Conservation (phyloP, 139 green algal genomes). For the Tetraselmis striata region DNA sequence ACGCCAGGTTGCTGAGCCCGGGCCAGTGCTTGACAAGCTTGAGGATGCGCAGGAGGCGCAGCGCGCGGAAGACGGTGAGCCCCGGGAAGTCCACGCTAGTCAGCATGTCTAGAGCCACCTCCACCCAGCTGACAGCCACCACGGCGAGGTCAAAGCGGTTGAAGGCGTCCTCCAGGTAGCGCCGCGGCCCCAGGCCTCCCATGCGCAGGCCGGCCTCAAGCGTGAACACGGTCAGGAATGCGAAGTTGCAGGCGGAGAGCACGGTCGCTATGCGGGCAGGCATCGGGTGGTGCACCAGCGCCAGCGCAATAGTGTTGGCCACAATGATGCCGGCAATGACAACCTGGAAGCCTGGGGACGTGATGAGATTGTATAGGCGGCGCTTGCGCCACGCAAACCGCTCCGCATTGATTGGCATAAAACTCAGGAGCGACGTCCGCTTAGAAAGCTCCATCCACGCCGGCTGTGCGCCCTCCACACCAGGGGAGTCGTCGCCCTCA, state of each 20-base stretch:
- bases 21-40: background rate
- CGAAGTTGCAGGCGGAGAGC: background rate
- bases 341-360: background rate
- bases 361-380: background rate
- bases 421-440: too few species aligned
- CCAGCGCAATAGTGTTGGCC: conserved; percentile 2
- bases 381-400: background rate
- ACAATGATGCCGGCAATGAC: conserved; percentile 1
- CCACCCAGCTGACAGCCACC: conserved; percentile 2
- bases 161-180: conserved; percentile 6
- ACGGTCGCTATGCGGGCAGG: background rate
- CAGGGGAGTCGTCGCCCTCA: background rate
- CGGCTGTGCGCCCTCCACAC: background rate
- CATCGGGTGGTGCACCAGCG: background rate
- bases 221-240: conserved; percentile 1
- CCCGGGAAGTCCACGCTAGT: background rate
- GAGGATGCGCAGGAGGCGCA: conserved; percentile 7
- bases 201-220: conserved; percentile 1
- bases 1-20: background rate
- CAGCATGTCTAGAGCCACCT: background rate
- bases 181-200: background rate
- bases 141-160: conserved; percentile 6
- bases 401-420: background rate
- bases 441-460: too few species aligned
- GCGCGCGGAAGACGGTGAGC: conserved; percentile 6